Percentiles rank a stretch among this genome's conserved stretches.
phyloP scores from a whole-genome alignment of 768 basidiomycete species.

The Lactarius sanguifluus region DNA sequence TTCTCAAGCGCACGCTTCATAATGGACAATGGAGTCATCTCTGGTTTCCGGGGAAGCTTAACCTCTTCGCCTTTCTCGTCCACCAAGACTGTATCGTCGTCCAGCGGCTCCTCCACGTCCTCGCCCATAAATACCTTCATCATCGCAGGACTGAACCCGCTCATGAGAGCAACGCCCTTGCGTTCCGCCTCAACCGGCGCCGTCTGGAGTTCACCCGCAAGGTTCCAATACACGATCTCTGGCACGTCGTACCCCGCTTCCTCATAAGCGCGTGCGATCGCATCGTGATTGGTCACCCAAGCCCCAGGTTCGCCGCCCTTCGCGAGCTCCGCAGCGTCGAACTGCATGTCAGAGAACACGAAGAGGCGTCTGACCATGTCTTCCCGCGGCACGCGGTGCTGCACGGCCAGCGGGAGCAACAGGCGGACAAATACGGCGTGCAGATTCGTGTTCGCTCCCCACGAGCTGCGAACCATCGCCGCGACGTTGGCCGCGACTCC shows the following conservation, averaged over 20 bases:
- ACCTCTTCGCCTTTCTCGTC: conserved; percentile 43
- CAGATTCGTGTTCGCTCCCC: conserved; percentile 64
- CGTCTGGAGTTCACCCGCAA: conserved; percentile 39
- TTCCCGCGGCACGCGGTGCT: conserved; percentile 56
- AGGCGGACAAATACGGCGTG: conserved; percentile 60
- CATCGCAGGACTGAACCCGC: conserved; percentile 68
- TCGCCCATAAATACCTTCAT: conserved; percentile 73
- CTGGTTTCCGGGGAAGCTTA: conserved; percentile 35
- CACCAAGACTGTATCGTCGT: conserved; percentile 32
- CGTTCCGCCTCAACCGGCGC: conserved; percentile 51
- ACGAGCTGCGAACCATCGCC: conserved; percentile 40
- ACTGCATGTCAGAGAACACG: conserved; percentile 80
- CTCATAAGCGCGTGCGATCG: conserved; percentile 52
- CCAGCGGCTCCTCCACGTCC: conserved; percentile 38
- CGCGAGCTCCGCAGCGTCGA: conserved; percentile 42
- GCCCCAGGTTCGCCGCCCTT: not conserved
- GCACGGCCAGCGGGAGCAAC: conserved; percentile 58
- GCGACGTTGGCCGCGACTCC: conserved; percentile 42
- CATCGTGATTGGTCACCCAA: conserved; percentile 67
- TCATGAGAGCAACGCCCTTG: conserved; percentile 67
- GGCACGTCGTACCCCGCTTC: conserved; percentile 70
- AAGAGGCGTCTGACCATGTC: conserved; percentile 78
- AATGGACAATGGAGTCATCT: conserved; percentile 36
- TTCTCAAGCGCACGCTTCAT: conserved; percentile 46
- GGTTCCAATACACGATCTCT: conserved; percentile 73